These are phyloP conservation scores for Mytilinidion resinicola DNA, from an alignment of 495 filamentous ascomycete species.

Conservation along the genomic window DNA sequence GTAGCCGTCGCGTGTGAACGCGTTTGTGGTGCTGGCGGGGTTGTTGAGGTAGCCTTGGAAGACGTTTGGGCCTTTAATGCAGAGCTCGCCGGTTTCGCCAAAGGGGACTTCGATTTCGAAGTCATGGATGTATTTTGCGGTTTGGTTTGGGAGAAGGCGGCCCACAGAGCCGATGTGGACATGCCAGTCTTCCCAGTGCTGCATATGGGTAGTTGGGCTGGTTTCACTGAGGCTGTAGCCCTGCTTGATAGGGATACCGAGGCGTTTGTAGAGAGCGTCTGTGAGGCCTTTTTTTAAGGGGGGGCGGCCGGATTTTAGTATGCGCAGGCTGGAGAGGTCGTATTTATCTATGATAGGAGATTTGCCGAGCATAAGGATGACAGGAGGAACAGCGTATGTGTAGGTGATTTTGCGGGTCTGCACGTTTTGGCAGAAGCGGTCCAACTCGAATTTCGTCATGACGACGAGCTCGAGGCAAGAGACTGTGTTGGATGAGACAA, in stretches of 20 bases:
- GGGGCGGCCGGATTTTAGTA: slow-evolving; percentile 85
- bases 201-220: slow-evolving; percentile 49
- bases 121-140: slow-evolving; percentile 65
- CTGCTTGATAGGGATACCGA: slow-evolving; percentile 56
- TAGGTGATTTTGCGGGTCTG: slow-evolving; percentile 73
- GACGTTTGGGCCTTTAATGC: slow-evolving; percentile 69
- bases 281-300: slow-evolving; percentile 79
- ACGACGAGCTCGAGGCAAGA: slow-evolving; percentile 67
- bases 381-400: slow-evolving; percentile 76
- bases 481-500: slow-evolving; percentile 53
- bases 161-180: slow-evolving; percentile 74
- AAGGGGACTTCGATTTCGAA: slow-evolving; percentile 35
- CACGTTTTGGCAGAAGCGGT: slow-evolving; percentile 66
- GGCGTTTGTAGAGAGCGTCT: slow-evolving; percentile 64
- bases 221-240: slow-evolving; percentile 51
- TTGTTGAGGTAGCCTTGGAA: slow-evolving; percentile 78
- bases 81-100: slow-evolving; percentile 47
- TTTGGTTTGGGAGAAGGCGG: slow-evolving; percentile 69
- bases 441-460: slow-evolving; percentile 78
- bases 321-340: slow-evolving; percentile 71
- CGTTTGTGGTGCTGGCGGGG: slow-evolving; percentile 52
- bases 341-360: slow-evolving; percentile 69
- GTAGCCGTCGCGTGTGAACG: slow-evolving; percentile 66
- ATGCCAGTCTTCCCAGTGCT: slow-evolving; percentile 72
- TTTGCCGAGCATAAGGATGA: slow-evolving; percentile 74